These are phyloP conservation scores for Penicillium flavigenum DNA, from an alignment of 495 filamentous ascomycete genomes.

Conservation along the genomic window DNA sequence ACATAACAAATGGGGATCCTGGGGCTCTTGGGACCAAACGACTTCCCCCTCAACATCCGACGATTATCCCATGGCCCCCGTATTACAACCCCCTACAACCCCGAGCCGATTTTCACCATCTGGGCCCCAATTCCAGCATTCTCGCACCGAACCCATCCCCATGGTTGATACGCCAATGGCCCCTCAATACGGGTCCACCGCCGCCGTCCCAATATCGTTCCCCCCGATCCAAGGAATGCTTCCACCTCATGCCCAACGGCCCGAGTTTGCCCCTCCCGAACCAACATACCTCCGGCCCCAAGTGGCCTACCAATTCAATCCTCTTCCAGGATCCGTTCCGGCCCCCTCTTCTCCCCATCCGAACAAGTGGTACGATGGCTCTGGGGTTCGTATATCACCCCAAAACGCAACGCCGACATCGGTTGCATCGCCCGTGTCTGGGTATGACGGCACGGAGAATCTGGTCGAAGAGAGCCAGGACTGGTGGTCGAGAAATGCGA, in stretches of 20 bases:
- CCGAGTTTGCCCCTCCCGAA: conserved; percentile 33
- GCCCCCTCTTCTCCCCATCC: conserved; percentile 12
- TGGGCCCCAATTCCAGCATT: conserved; percentile 9
- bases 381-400: conserved; percentile 17
- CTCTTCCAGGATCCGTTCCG: conserved; percentile 16
- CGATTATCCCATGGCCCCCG: conserved; percentile 25
- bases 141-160: conserved; percentile 15
- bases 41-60: conserved; percentile 38
- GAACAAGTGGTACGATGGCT: conserved; percentile 33
- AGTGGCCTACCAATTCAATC: conserved; percentile 22
- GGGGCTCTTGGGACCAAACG: conserved; percentile 46
- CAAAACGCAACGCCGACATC: conserved; percentile 28
- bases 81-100: conserved; percentile 18
- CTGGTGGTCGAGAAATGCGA: conserved; percentile 58
- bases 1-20: conserved; percentile 54
- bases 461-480: conserved; percentile 56
- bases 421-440: conserved; percentile 35
- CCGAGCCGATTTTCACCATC: conserved; percentile 24
- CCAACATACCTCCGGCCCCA: conserved; percentile 40
- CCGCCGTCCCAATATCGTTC: conserved; percentile 22
- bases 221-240: conserved; percentile 26
- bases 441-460: conserved; percentile 48
- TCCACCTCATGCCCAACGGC: conserved; percentile 22
- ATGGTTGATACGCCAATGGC: conserved; percentile 13
- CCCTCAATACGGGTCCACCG: conserved; percentile 20